These are phyloP conservation scores for Nephelium lappaceum DNA, from an alignment of 345 rosid genomes.

Conservation along the genomic window DNA sequence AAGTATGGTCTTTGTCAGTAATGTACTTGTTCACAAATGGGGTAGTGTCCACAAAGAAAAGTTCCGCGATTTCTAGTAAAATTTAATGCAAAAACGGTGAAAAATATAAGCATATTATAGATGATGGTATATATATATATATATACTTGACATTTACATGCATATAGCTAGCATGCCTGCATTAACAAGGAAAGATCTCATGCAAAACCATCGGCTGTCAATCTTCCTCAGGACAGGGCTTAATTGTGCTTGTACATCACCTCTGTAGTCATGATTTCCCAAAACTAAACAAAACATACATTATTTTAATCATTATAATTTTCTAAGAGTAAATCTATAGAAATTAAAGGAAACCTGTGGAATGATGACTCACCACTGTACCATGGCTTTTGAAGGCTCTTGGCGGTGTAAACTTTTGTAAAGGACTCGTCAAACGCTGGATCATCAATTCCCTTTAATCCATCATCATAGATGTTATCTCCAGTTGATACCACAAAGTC, in stretches of 20 bases:
- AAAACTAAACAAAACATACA: slow-evolving; percentile 22
- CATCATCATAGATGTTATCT: slow-evolving; percentile 30
- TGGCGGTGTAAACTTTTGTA: slow-evolving; percentile 41
- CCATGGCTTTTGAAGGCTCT: slow-evolving; percentile 54
- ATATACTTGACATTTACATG: neutral
- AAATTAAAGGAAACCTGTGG: too few relatives aligned
- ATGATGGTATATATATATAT: too few relatives aligned
- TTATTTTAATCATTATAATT: neutral
- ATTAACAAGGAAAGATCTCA: slow-evolving; percentile 28
- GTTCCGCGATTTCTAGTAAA: slow-evolving; percentile 26
- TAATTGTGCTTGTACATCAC: slow-evolving; percentile 35
- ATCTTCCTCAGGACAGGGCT: slow-evolving; percentile 18
- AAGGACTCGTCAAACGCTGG: slow-evolving; percentile 47
- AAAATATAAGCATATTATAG: neutral
- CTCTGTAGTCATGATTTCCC: slow-evolving; percentile 50
- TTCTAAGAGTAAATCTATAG: too few relatives aligned
- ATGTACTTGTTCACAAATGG: slow-evolving; percentile 36
- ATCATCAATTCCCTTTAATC: slow-evolving; percentile 45
- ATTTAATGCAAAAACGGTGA: neutral
- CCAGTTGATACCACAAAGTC: slow-evolving; percentile 6
- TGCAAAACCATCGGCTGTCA: slow-evolving; percentile 39
- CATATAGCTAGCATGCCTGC: slow-evolving; percentile 15
- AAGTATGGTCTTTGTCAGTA: slow-evolving; percentile 18
- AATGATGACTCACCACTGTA: slow-evolving; percentile 35
- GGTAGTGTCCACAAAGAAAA: slow-evolving; percentile 39